phyloP scores from a whole-genome alignment of 2,329 filamentous ascomycete genomes.

The Alternaria viburni region DNA sequence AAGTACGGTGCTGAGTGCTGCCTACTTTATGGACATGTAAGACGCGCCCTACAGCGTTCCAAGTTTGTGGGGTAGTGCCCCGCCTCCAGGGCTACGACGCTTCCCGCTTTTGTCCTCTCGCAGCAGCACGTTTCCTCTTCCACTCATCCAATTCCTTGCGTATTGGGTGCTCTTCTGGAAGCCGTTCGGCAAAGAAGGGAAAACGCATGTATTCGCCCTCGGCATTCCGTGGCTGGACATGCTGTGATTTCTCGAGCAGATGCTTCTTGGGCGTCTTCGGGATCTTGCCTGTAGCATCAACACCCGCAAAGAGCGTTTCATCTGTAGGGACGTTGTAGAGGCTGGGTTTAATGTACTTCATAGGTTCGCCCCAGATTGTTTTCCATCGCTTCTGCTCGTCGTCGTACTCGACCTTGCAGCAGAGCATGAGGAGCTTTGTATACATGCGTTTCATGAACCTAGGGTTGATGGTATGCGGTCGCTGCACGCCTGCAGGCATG shows the following conservation, averaged over 20 bases:
- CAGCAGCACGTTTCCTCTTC: constrained; percentile 26
- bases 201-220: constrained; percentile 25
- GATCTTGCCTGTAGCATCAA: constrained; percentile 26
- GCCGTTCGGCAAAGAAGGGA: constrained; percentile 32
- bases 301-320: constrained; percentile 37
- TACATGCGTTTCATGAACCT: constrained; percentile 57
- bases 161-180: constrained; percentile 24
- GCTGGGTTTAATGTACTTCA: constrained; percentile 10
- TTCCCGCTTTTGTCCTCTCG: background rate
- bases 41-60: constrained; percentile 17
- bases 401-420: constrained; percentile 52
- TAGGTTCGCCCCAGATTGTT: constrained; percentile 32
- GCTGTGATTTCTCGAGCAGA: background rate
- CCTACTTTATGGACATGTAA: background rate
- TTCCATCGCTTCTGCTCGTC: constrained; percentile 32
- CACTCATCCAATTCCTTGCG: constrained; percentile 25
- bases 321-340: constrained; percentile 27
- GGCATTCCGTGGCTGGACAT: constrained; percentile 19
- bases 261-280: constrained; percentile 9
- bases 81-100: background rate
- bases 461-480: constrained; percentile 48
- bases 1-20: background rate
- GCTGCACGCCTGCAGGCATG: constrained; percentile 24
- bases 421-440: constrained; percentile 49
- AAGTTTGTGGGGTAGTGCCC: constrained; percentile 16